Evolutionary conservation across 495 filamentous ascomycete genomes (phyloP).

Genomic region (Glarea lozoyensis): DNA sequence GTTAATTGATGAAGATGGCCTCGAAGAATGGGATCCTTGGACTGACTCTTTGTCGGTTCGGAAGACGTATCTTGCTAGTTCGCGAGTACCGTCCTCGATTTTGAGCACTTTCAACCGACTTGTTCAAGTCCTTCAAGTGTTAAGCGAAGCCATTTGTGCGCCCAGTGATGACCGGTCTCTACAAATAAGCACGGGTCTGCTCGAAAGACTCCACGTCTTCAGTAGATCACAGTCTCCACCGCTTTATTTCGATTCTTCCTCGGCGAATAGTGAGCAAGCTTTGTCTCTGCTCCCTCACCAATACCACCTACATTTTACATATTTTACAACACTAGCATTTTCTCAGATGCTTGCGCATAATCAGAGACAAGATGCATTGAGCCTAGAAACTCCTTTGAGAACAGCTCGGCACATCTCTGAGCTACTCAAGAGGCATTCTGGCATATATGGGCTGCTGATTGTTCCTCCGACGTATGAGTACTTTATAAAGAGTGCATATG

Average conservation of each 20-base stretch:
- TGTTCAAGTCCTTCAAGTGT: slow-evolving; percentile 35
- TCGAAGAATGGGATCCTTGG: slow-evolving; percentile 71
- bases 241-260: slow-evolving; percentile 31
- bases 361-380: slow-evolving; percentile 26
- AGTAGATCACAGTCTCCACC: slow-evolving; percentile 30
- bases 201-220: slow-evolving; percentile 13
- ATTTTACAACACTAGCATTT: slow-evolving; percentile 36
- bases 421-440: slow-evolving; percentile 37
- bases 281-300: slow-evolving; percentile 40
- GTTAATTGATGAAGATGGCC: slow-evolving; percentile 49
- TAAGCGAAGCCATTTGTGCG: slow-evolving; percentile 17
- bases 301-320: slow-evolving; percentile 37
- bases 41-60: slow-evolving; percentile 40
- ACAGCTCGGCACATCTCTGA: slow-evolving; percentile 33
- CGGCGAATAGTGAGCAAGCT: slow-evolving; percentile 34
- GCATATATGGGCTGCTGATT: slow-evolving; percentile 37
- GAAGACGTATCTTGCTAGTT: slow-evolving; percentile 21
- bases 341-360: slow-evolving; percentile 33
- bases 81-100: slow-evolving; percentile 45
- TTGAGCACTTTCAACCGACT: slow-evolving; percentile 57
- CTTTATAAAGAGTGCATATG: slow-evolving; percentile 25
- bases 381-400: slow-evolving; percentile 36
- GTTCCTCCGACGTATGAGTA: slow-evolving; percentile 35
- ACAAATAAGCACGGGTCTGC: slow-evolving; percentile 15
- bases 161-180: slow-evolving; percentile 1